Evolutionary conservation across 1,284 basidiomycete species (phyloP), one percentile per base, ranked within the genome.

Genomic region (Afroboletus lepidellus): DNA sequence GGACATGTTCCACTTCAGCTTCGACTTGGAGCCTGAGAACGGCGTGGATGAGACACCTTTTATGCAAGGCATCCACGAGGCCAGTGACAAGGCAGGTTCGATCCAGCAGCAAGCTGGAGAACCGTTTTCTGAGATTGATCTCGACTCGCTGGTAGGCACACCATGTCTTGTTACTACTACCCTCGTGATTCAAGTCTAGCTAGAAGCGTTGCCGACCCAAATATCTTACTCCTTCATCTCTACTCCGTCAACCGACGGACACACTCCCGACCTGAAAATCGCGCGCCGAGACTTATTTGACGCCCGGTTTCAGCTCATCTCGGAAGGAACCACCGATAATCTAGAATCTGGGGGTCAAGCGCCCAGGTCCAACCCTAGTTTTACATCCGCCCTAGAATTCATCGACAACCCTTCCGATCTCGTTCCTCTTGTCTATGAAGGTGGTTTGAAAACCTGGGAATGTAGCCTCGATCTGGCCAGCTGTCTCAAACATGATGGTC

Each of bases 401-500:
- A 73, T 94, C 20, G 87, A 93, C 57, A 82, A 88, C 1, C 86
- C 90, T 0, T 94, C 92, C 0, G 96, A 98, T 71, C 80, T 99
- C 12, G 83, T 98, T 11, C 92, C 94, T 1, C 88, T 94, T 0
- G 79, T 94, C 0, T 98, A 99, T 64, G 96, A 98, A 72, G 96
- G 96, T 15, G 96, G 96, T 0, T 69, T 99, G 50, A 98, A 98
- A 72, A 98, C 94, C 3, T 99, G 96, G 96, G 96, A 99, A 69
- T 97, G 94, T 57, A 90, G 92, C 33, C 71, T 95, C 15, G 96
- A 98, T 69, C 77, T 99, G 0, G 90, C 89, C 0, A 77, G 76
- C 39, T 83, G 80, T 60, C 71, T 83, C 27, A 70, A 75, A 60
- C 56, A 68, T 25, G 58, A 75, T 15, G 46, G 53, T 0, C 37